phyloP scores from a whole-genome alignment of 805 yeast genomes.

The Wickerhamiella shivajii region DNA sequence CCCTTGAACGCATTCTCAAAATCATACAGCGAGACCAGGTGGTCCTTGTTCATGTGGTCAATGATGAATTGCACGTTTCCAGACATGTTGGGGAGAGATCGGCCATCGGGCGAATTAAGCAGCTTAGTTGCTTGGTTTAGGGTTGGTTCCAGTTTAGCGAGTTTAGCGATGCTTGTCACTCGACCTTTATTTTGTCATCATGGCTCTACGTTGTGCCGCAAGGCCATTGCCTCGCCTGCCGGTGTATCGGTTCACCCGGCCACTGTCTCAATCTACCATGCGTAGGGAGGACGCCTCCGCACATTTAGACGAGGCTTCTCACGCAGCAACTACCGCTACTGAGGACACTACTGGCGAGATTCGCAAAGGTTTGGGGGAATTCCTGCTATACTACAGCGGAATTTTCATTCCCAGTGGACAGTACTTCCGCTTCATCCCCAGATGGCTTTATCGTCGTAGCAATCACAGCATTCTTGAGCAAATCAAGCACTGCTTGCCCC shows the following conservation, averaged over 20 bases:
- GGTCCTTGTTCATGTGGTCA: slow-evolving; percentile 9
- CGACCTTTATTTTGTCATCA: too few relatives aligned
- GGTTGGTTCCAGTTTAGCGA: too few relatives aligned
- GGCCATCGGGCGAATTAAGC: too few relatives aligned
- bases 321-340: too few relatives aligned
- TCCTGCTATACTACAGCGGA: slow-evolving; percentile 8
- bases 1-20: slow-evolving; percentile 5
- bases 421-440: slow-evolving; percentile 6
- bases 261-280: too few relatives aligned
- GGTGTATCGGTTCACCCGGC: background rate
- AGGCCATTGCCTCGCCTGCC: background rate
- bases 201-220: too few relatives aligned
- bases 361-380: slow-evolving; percentile 1
- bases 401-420: slow-evolving; percentile 9
- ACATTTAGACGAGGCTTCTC: too few relatives aligned
- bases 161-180: too few relatives aligned
- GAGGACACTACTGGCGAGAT: slow-evolving; percentile 9
- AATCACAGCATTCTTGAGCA: background rate
- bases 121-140: too few relatives aligned
- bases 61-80: slow-evolving; percentile 2
- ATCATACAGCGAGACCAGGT: slow-evolving; percentile 3
- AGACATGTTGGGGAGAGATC: slow-evolving; percentile 1
- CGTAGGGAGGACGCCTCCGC: too few relatives aligned
- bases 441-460: slow-evolving; percentile 1
- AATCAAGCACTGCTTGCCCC: slow-evolving; percentile 15